phyloP scores from a whole-genome alignment of 23 red algal species.

The Gracilaria vermiculophylla region DNA sequence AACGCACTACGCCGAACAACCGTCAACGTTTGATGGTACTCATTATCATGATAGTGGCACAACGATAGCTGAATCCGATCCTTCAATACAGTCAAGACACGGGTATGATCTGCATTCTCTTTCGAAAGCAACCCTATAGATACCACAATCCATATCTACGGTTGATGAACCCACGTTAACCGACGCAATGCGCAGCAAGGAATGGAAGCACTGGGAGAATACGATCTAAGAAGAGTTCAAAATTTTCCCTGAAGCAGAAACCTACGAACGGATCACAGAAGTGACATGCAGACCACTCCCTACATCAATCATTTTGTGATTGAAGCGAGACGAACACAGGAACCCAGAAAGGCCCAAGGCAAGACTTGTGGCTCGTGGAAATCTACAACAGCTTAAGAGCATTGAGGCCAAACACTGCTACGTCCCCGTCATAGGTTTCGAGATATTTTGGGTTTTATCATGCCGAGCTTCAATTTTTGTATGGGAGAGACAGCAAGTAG shows the following conservation, averaged over 20 bases:
- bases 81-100: neutral
- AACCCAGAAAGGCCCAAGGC: neutral
- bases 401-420: neutral
- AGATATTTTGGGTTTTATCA: neutral
- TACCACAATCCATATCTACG: neutral
- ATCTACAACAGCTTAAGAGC: neutral
- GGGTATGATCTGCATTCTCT: neutral
- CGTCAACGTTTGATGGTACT: neutral
- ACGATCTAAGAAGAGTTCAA: conserved; percentile 35
- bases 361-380: conserved; percentile 35
- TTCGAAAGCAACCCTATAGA: neutral
- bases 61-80: neutral
- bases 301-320: conserved; percentile 11
- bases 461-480: neutral
- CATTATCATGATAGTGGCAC: neutral
- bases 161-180: neutral
- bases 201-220: conserved; percentile 23
- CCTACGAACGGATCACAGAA: neutral
- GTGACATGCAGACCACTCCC: neutral
- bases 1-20: neutral
- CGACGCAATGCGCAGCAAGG: neutral
- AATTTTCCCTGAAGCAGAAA: neutral
- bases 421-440: neutral
- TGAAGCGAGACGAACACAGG: conserved; percentile 44
- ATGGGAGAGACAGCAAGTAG: conserved; percentile 27